Evolutionary conservation across 1,284 basidiomycete genomes (phyloP).

Genomic region (Cryptococcus wingfieldii): DNA sequence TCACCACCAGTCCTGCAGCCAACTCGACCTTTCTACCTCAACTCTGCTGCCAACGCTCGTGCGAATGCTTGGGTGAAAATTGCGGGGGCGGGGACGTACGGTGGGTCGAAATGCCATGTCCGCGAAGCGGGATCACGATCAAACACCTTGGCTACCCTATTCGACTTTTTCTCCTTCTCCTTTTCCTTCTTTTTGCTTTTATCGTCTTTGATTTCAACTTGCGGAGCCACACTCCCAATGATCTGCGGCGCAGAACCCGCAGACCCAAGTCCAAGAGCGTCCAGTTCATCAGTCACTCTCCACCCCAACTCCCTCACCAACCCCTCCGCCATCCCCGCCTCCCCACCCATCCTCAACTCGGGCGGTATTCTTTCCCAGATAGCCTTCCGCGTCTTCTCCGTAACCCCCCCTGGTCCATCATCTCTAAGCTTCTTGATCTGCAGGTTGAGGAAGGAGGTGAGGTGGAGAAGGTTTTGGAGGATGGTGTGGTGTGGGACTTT

Average conservation of each 20-base stretch:
- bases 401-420: constrained; percentile 55
- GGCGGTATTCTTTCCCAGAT: constrained; percentile 79
- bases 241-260: not conserved
- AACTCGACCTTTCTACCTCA: too few relatives aligned
- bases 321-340: constrained; percentile 1
- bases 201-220: not conserved
- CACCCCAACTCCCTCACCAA: not conserved
- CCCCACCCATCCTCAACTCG: constrained; percentile 59
- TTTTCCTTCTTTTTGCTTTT: not conserved
- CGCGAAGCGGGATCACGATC: constrained; percentile 10
- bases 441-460: constrained; percentile 72
- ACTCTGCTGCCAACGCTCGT: not conserved
- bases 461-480: constrained; percentile 63
- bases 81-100: too few relatives aligned
- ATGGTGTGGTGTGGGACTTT: constrained; percentile 53
- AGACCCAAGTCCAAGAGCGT: not conserved
- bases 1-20: not conserved
- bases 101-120: constrained; percentile 19
- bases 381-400: constrained; percentile 68
- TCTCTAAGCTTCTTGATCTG: constrained; percentile 66
- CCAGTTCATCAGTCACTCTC: not conserved
- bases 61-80: not conserved
- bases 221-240: not conserved
- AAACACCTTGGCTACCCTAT: constrained; percentile 1
- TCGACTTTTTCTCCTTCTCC: constrained; percentile 7